Conservation (phyloP, 768 basidiomycete genomes). For the Termitomyces sp. region DNA sequence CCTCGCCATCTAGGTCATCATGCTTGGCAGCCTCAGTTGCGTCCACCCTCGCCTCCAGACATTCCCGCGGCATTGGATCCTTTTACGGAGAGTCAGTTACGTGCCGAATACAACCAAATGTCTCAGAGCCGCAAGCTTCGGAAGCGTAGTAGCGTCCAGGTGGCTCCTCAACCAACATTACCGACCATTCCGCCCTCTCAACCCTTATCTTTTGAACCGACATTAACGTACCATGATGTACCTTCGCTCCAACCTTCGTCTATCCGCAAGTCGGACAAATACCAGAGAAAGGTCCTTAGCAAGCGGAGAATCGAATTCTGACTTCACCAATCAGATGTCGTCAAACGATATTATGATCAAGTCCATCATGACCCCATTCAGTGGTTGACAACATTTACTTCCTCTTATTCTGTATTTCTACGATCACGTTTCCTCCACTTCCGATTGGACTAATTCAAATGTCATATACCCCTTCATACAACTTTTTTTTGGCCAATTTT, state of each 20-base stretch:
- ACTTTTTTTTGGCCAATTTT: not conserved
- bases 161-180: slow-evolving; percentile 12
- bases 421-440: slow-evolving; percentile 1
- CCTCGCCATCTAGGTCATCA: slow-evolving; percentile 4
- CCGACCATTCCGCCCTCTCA: not conserved
- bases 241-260: slow-evolving; percentile 9
- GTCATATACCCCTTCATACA: slow-evolving; percentile 12
- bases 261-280: slow-evolving; percentile 21
- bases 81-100: slow-evolving; percentile 5
- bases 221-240: slow-evolving; percentile 12
- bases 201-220: slow-evolving; percentile 10
- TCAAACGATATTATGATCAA: not conserved
- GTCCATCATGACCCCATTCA: not conserved
- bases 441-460: slow-evolving; percentile 8
- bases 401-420: slow-evolving; percentile 9
- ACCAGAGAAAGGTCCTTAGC: slow-evolving; percentile 33
- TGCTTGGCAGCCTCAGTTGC: slow-evolving; percentile 10
- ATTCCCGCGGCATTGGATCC: slow-evolving; percentile 1
- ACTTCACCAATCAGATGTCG: slow-evolving; percentile 12
- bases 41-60: slow-evolving; percentile 5
- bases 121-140: slow-evolving; percentile 20
- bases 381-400: slow-evolving; percentile 7
- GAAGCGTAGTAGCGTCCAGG: slow-evolving; percentile 17
- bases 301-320: slow-evolving; percentile 34
- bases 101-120: slow-evolving; percentile 17